A percentile compares a stretch with the other conserved stretches of the same genome.
These are phyloP conservation scores for Lentithecium fluviatile DNA, from an alignment of 495 filamentous ascomycete genomes.

Conservation along the genomic window DNA sequence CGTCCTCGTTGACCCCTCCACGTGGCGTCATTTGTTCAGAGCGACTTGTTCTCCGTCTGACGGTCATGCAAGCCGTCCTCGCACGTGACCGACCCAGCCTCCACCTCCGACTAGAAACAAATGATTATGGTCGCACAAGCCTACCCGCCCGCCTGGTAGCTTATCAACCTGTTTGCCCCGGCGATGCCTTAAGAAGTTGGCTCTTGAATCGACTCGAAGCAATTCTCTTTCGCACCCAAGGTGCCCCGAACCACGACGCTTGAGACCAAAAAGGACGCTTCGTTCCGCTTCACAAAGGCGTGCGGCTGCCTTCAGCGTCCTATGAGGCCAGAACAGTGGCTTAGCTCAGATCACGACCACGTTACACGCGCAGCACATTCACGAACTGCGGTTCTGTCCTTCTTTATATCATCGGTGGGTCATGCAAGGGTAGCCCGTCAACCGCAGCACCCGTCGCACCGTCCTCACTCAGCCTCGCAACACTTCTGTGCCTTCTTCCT, in stretches of 20 bases:
- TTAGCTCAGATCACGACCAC: neutral
- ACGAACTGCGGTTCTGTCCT: neutral
- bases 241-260: too few relatives aligned
- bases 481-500: neutral
- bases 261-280: neutral
- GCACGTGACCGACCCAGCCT: too few relatives aligned
- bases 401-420: neutral
- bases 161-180: neutral
- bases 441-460: neutral
- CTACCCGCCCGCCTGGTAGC: neutral
- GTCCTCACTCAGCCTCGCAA: neutral
- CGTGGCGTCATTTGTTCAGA: too few relatives aligned
- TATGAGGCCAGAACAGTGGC: neutral
- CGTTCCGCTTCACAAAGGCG: neutral
- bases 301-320: neutral
- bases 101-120: too few relatives aligned
- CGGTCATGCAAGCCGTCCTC: too few relatives aligned
- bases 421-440: constrained; percentile 2
- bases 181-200: too few relatives aligned
- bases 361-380: neutral
- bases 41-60: too few relatives aligned
- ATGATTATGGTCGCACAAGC: too few relatives aligned
- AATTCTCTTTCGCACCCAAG: too few relatives aligned
- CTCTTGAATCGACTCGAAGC: too few relatives aligned
- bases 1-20: too few relatives aligned